A percentile compares a stretch with the other conserved stretches of the same genome.
Evolutionary conservation across 2,329 filamentous ascomycete genomes (phyloP).

Genomic region (Metarhizium brunneum): DNA sequence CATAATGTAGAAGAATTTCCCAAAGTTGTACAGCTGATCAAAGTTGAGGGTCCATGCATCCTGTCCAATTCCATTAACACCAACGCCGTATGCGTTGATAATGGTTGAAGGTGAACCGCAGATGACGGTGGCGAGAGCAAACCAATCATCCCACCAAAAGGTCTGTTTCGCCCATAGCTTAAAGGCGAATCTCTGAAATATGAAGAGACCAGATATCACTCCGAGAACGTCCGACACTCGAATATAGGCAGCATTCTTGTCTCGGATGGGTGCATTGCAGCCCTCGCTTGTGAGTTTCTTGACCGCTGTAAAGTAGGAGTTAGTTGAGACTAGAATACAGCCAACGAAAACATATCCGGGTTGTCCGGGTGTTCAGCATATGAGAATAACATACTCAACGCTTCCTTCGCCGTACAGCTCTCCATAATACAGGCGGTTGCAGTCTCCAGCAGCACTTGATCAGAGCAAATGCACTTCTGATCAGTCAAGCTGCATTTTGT

Average conservation of each 20-base stretch:
- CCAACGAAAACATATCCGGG: too few species aligned
- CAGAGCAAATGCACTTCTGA: constrained; percentile 1
- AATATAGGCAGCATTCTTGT: constrained; percentile 8
- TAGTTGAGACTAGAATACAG: not conserved
- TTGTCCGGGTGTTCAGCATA: not conserved
- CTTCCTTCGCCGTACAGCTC: constrained; percentile 1
- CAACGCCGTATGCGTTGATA: constrained; percentile 12
- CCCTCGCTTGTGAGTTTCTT: constrained; percentile 8
- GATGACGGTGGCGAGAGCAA: constrained; percentile 13
- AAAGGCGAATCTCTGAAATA: constrained; percentile 22
- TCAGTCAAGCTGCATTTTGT: constrained; percentile 1
- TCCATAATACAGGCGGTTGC: not conserved
- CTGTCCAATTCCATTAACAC: constrained; percentile 16
- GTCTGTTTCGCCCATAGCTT: constrained; percentile 18
- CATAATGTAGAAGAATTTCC: constrained; percentile 17
- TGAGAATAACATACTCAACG: not conserved
- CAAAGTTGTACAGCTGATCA: constrained; percentile 11
- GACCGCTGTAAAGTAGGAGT: not conserved
- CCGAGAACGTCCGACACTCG: constrained; percentile 10
- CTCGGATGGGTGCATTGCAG: constrained; percentile 6
- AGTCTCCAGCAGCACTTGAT: not conserved
- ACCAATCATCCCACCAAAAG: constrained; percentile 19
- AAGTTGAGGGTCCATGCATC: constrained; percentile 18
- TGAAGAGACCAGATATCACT: constrained; percentile 22
- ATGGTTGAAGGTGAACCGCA: constrained; percentile 12